phyloP scores from a whole-genome alignment of 1,284 basidiomycete species.

The Malassezia equina region DNA sequence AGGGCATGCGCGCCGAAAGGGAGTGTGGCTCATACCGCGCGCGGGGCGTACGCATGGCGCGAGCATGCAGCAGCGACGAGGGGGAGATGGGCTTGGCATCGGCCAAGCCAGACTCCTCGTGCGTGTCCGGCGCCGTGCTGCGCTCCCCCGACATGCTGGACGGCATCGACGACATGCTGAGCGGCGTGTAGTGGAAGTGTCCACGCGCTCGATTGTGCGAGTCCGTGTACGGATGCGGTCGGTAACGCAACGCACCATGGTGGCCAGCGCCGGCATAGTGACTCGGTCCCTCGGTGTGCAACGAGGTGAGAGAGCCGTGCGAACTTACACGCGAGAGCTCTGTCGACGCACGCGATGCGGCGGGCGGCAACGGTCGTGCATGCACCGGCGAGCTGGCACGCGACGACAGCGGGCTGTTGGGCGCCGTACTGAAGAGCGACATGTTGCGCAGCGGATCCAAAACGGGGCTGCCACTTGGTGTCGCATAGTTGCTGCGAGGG shows the following conservation, averaged over 20 bases:
- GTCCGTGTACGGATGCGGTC: constrained; percentile 38
- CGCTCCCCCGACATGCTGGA: constrained; percentile 38
- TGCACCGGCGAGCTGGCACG: constrained; percentile 37
- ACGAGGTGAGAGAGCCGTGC: constrained; percentile 13
- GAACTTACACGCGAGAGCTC: constrained; percentile 24
- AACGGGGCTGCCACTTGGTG: constrained; percentile 43
- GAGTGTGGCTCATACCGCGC: neutral
- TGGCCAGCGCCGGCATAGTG: constrained; percentile 38
- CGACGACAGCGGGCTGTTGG: constrained; percentile 38
- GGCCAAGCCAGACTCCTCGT: constrained; percentile 5
- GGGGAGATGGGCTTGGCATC: neutral
- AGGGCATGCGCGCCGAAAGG: neutral
- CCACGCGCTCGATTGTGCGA: constrained; percentile 23
- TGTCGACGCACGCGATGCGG: neutral
- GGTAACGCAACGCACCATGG: constrained; percentile 41
- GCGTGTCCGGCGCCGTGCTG: constrained; percentile 32
- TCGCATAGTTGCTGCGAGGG: constrained; percentile 26
- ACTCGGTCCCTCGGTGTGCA: constrained; percentile 31
- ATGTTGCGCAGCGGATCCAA: constrained; percentile 44
- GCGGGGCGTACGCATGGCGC: neutral
- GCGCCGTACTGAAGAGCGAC: constrained; percentile 42
- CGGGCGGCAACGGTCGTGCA: constrained; percentile 5
- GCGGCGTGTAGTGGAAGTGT: constrained; percentile 39
- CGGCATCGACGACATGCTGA: constrained; percentile 24
- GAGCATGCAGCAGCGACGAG: neutral